Evolutionary conservation across 345 rosid species (phyloP).

Genomic region (Camelina sativa): DNA sequence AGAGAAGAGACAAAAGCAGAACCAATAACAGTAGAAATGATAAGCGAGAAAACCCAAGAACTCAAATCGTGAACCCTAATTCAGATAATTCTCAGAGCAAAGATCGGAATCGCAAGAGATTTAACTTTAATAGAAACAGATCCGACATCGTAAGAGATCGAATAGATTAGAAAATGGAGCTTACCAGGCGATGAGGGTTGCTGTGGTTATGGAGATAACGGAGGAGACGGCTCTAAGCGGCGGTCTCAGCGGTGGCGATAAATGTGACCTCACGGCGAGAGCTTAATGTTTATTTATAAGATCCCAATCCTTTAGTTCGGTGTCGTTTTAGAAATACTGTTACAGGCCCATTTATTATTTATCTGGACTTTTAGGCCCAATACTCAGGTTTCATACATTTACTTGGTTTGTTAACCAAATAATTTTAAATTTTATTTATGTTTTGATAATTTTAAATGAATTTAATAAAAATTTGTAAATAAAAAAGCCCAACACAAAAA

Average conservation of each 20-base stretch:
- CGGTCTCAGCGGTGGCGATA: slow-evolving; percentile 40
- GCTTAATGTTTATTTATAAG: background rate
- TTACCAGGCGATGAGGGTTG: slow-evolving; percentile 21
- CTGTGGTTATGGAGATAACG: background rate
- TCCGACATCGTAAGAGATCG: slow-evolving; percentile 11
- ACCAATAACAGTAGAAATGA: background rate
- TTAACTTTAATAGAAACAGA: slow-evolving; percentile 19
- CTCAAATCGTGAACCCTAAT: slow-evolving; percentile 12
- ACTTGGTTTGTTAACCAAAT: too few relatives aligned
- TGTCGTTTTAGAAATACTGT: background rate
- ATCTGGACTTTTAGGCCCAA: too few relatives aligned
- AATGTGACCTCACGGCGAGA: slow-evolving; percentile 14
- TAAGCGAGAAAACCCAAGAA: background rate
- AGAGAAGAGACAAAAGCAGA: background rate
- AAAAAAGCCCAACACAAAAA: too few relatives aligned
- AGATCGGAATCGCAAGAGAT: background rate
- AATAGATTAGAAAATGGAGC: background rate
- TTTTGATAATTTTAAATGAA: too few relatives aligned
- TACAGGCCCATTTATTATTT: background rate
- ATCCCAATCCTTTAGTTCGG: background rate
- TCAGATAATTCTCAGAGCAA: background rate
- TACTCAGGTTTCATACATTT: too few relatives aligned
- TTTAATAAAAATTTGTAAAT: too few relatives aligned
- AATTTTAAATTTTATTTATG: too few relatives aligned
- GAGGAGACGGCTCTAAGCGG: slow-evolving; percentile 42